Base-by-base conservation (phyloP, 2,329 filamentous ascomycete genomes). In the Mariannaea sp. region DNA sequence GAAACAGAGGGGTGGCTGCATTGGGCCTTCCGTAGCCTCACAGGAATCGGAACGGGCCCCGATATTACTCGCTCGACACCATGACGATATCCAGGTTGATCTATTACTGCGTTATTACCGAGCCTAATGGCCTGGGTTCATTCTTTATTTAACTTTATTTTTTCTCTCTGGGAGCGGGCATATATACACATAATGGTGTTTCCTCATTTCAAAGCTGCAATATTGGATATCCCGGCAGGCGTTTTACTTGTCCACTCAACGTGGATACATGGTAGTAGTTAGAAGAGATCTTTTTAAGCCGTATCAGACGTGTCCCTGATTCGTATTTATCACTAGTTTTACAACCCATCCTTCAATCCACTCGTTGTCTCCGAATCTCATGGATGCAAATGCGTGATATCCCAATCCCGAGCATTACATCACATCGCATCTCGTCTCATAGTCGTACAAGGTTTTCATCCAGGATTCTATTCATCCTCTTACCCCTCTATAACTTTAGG, bases 1-100 rank as follows among this genome's bases (percentile, higher is more conserved):
- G 82, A 85, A 71, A 82, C 78, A 55, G 84, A 87, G 68, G 82
- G 83, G 63, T 85, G 82, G 82, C 61, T 83, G 66, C 78, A 83
- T 55, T 89, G 86, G 86, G 71, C 85, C 38, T 79, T 86, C 32
- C 77, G 84, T 70, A 80, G 83, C 27, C 49, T 85, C 60, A 85
- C 82, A 4, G 83, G 83, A 3, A 79, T 85, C 38, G 82, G 82
- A 12, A 84, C 80, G 0, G 81, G 81, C 5, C 81, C 82, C 14
- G 83, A 85, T 59, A 82, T 85, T 43, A 69, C 72, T 63, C 64
- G 69, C 13, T 56, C 64, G 27, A 36, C 53, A 20, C 61, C 45
- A 61, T 67, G 49, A 63, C 49, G 7, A 10, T 36, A 24, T 32
- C 41, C 30, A 32, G 22, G 29, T 49, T 9, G 9, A 16, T 19